Base-by-base conservation (phyloP, 2,329 filamentous ascomycete species). In the Dactylellina parvicollis region DNA sequence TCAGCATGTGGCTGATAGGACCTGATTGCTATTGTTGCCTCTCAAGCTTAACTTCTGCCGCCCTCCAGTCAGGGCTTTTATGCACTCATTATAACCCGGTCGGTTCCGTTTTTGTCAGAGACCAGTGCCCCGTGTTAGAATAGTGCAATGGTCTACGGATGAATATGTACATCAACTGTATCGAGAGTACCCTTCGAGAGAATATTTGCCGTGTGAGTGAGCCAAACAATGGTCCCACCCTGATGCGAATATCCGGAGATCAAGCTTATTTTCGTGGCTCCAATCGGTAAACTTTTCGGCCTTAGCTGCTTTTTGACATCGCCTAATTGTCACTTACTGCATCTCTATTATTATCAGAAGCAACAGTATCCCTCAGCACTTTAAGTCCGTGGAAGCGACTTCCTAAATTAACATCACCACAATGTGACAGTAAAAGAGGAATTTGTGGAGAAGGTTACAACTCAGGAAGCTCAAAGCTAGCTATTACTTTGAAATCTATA, bases 191-290 rank as follows among this genome's bases (percentile, higher is more conserved):
- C 16, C 16, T 40, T 16, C n/a, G 36, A 34, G 20, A 49, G 5
- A 26, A 28, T 49, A 49, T 32, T 20, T 14, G 20, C 52, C 10
- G 30, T 42, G 22, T 14, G 52, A 42, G 36, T 26, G 36, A 42
- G 16, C 54, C 59, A 56, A 46, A 52, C 18, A 52, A 47, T 57
- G 32, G 42, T 42, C 46, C 59, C 36, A 52, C 46, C 5, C 57
- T 44, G 52, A 59, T 60, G 52, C 59, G 59, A 72, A 32, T 65
- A 72, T 59, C 64, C 47, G 64, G 64, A 69, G 64, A 61, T 69
- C 67, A 34, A 60, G 60, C 52, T 64, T 72, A 72, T 64, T 72
- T 64, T 72, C 66, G 69, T 73, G 69, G 69, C 69, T 66, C 69
- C 69, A 73, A 73, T 73, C 69, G 69, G 69, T 66, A 42, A 73